Base-by-base conservation (phyloP, 2,329 filamentous ascomycete species). In the Curvularia eragrostidis region DNA sequence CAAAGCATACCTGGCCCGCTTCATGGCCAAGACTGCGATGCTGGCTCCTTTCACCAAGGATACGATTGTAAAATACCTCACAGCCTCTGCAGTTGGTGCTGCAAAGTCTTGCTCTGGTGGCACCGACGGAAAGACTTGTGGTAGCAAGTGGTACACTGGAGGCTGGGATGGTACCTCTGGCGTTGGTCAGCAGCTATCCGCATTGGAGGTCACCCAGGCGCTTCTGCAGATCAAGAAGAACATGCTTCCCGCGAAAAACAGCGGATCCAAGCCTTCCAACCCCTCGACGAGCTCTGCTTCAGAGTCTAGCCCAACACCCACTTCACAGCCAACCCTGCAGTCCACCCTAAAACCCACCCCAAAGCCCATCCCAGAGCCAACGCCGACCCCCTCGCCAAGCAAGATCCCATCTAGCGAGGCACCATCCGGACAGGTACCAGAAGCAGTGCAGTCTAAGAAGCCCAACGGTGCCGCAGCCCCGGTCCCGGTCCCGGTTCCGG, bases 1-100 rank as follows among this genome's bases (percentile, higher is more conserved):
- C 85, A 93, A 93, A 78, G 89, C 88, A 10, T 92, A 91, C 74
- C 80, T 91, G 24, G 77, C 85, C 24, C 87, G 90, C 43, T 93
- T 88, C 85, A 72, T 83, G 55, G 74, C 75, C 15, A 81, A 82
- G 59, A 75, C 79, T 6, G 75, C 79, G 3, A 63, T 78, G 26
- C 59, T 82, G 48, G 78, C 78, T 13, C 80, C 81, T 3, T 78
- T 75, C 52, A 79, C 79, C 30, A 70, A 70, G 41, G 65, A 72
- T 24, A 67, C 66, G 12, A 75, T 82, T 42, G 71, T 66, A 48
- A 75, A 73, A 12, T 73, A 77, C 46, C 69, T 83, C 26, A 69
- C 66, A 21, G 69, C 72, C 19, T 80, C 79, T 5, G 80, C 80
- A 0, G 59, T 71, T 13, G 80, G 76, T 12, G 80, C 79, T 4